Evolutionary conservation across 306 rosid genomes (phyloP).

Genomic region (Trifolium subterraneum): DNA sequence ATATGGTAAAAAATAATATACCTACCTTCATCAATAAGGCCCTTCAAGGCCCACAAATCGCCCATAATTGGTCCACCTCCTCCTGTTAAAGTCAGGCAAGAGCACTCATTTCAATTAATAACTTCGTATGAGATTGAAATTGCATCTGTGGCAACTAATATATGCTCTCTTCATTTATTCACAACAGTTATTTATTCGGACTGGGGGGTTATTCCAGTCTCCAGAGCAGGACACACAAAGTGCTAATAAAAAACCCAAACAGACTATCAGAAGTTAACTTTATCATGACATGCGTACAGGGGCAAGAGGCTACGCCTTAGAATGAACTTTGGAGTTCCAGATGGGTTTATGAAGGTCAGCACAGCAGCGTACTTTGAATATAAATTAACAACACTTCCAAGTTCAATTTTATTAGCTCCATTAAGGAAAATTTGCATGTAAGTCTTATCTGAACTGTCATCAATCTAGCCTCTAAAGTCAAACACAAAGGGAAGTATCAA

Average conservation of each 20-base stretch:
- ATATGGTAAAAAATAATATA: slow-evolving; percentile 12
- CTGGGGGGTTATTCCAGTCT: not conserved
- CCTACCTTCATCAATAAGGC: slow-evolving; percentile 88
- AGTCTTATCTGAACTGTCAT: slow-evolving; percentile 19
- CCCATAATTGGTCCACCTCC: slow-evolving; percentile 99
- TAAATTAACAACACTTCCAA: not conserved
- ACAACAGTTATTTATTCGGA: not conserved
- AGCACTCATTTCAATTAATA: slow-evolving; percentile 46
- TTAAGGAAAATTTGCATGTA: not conserved
- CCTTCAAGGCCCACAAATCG: slow-evolving; percentile 98
- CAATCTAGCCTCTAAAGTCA: slow-evolving; percentile 2
- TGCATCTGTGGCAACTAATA: slow-evolving; percentile 8
- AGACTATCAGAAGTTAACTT: slow-evolving; percentile 5
- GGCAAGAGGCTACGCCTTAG: slow-evolving; percentile 1
- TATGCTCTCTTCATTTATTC: slow-evolving; percentile 22
- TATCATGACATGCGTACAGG: not conserved
- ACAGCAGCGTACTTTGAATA: not conserved
- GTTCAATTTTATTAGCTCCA: slow-evolving; percentile 18
- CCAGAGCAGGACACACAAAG: not conserved
- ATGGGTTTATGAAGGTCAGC: not conserved
- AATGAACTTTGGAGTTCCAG: not conserved
- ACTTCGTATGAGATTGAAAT: slow-evolving; percentile 7
- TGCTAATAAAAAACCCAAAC: not conserved
- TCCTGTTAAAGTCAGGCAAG: slow-evolving; percentile 57
- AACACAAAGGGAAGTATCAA: slow-evolving; percentile 2